These are phyloP conservation scores for Alternaria alternata DNA, from an alignment of 2,329 filamentous ascomycete genomes.

Conservation along the genomic window DNA sequence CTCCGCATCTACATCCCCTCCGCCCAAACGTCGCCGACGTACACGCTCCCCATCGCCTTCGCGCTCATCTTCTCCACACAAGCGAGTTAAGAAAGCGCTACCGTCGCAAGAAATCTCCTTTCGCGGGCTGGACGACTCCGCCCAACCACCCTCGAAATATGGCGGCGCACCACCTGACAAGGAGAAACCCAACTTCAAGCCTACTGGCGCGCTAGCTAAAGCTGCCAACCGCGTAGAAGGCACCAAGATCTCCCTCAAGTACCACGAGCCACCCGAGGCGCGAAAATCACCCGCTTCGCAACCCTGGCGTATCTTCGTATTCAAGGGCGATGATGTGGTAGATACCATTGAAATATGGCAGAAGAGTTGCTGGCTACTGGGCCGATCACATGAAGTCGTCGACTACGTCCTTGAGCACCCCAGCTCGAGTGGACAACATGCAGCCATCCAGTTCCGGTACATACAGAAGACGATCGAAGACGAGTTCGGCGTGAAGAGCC, in stretches of 20 bases:
- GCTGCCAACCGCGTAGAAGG: conserved; percentile 85
- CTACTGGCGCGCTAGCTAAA: conserved; percentile 82
- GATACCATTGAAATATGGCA: conserved; percentile 80
- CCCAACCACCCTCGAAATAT: conserved; percentile 41
- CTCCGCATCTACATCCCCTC: conserved; percentile 36
- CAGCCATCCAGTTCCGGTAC: conserved; percentile 90
- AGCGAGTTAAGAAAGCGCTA: conserved; percentile 53
- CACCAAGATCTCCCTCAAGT: conserved; percentile 84
- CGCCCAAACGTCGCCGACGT: conserved; percentile 47
- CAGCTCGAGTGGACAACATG: conserved; percentile 94
- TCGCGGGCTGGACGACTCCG: conserved; percentile 45
- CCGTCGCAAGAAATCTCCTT: conserved; percentile 59
- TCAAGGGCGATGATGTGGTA: conserved; percentile 81
- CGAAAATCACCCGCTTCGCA: conserved; percentile 83
- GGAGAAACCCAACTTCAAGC: conserved; percentile 86
- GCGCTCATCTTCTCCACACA: conserved; percentile 55
- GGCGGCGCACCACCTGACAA: conserved; percentile 63
- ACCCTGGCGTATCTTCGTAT: conserved; percentile 89
- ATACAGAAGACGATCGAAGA: conserved; percentile 87
- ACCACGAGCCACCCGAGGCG: conserved; percentile 93
- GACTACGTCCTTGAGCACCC: conserved; percentile 89
- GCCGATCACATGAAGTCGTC: conserved; percentile 79
- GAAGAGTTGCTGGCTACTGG: conserved; percentile 90
- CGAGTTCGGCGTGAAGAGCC: conserved; percentile 66
- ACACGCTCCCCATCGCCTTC: conserved; percentile 38